Percentiles rank a stretch among this genome's conserved stretches.
Evolutionary conservation across 768 basidiomycete genomes (phyloP).

Genomic region (Auricularia heimuer): DNA sequence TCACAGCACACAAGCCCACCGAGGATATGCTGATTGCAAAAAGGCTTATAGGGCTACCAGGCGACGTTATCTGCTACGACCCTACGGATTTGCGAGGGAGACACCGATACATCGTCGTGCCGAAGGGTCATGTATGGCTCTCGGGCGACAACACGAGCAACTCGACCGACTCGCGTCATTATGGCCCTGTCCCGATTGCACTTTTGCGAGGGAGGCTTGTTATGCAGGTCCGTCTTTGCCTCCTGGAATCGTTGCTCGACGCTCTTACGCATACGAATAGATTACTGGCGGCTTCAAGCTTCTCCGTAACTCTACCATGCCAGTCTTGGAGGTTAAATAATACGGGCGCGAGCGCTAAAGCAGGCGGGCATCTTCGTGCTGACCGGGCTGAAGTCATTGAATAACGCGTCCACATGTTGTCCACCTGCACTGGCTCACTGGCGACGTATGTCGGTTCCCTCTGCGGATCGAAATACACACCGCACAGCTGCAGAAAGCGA

Average conservation of each 20-base stretch:
- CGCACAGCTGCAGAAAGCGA: too few relatives aligned
- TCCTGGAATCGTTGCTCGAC: not conserved
- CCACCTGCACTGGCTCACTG: too few relatives aligned
- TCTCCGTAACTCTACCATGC: not conserved
- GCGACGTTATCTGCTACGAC: constrained; percentile 83
- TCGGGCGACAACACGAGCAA: constrained; percentile 77
- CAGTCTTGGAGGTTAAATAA: not conserved
- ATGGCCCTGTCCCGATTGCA: constrained; percentile 83
- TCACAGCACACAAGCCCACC: constrained; percentile 62
- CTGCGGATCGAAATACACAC: too few relatives aligned
- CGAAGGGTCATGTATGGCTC: constrained; percentile 84
- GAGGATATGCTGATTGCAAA: constrained; percentile 72
- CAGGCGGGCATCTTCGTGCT: not conserved
- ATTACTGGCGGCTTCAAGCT: not conserved
- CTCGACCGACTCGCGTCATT: constrained; percentile 83
- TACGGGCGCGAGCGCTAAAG: not conserved
- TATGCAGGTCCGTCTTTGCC: constrained; percentile 42
- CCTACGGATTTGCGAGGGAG: constrained; percentile 41
- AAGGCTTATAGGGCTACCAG: constrained; percentile 80
- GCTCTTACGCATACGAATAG: not conserved
- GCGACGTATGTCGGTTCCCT: too few relatives aligned
- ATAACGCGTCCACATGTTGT: too few relatives aligned
- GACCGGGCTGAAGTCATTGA: too few relatives aligned
- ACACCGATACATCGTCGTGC: constrained; percentile 57
- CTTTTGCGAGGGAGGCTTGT: constrained; percentile 60